Base-by-base conservation (phyloP, 2,329 filamentous ascomycete species). In the Orbilia javanica region DNA sequence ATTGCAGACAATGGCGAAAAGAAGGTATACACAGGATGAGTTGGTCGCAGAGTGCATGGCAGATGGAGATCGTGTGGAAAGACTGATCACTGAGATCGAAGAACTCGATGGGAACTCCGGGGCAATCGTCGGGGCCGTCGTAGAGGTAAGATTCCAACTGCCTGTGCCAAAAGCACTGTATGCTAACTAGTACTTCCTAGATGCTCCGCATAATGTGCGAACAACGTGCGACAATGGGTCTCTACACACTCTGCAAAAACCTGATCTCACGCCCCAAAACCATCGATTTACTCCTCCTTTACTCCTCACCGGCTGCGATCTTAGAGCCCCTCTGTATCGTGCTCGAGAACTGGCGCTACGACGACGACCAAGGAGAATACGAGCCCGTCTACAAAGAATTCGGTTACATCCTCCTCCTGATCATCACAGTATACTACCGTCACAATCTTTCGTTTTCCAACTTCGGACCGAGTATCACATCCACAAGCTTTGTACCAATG, bases 331-430 rank as follows among this genome's bases (percentile, higher is more conserved):
- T 96, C 0, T 94, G 92, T 83, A 89, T 90, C 22, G 86, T 95
- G 10, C 86, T 96, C 11, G 92, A 96, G 81, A 89, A 89, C 79
- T 96, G 93, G 93, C 87, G 88, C 10, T 93, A 94, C 81, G 93
- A 95, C 44, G 92, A 94, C 79, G 92, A 95, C 80, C 92, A 94
- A 84, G 86, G 89, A 66, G 93, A 96, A 82, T 93, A 93, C 81
- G 93, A 95, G 82, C 92, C 92, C 0, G 90, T 94, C 0, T 96
- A 96, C 81, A 93, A 96, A 82, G 93, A 96, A 81, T 96, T 95
- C 80, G 92, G 92, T 0, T 90, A 91, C 0, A 90, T 94, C 15
- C 84, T 96, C 6, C 87, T 96, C 0, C 86, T 96, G 1, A 87
- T 94, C 0, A 84, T 94, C 64, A 91, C 91, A 0, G 91, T 94